Conservation (phyloP, 345 rosid genomes). For the Hibiscus syriacus region DNA sequence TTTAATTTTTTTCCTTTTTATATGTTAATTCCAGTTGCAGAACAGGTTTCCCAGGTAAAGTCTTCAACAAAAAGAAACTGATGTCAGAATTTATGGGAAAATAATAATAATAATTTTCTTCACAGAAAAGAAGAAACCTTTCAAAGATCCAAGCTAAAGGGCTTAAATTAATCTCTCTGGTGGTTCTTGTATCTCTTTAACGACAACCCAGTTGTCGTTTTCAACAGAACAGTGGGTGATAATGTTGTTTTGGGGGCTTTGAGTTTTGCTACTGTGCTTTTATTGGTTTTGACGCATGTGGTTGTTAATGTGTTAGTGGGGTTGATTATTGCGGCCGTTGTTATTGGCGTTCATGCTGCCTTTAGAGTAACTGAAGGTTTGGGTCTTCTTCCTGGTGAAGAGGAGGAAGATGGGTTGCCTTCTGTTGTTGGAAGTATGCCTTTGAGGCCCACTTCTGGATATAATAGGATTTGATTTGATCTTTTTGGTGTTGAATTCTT, state of each 20-base stretch:
- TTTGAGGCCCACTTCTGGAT: slow-evolving; percentile 33
- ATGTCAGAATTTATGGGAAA: neutral
- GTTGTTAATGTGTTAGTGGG: slow-evolving; percentile 67
- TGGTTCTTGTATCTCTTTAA: slow-evolving; percentile 56
- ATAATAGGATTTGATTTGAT: slow-evolving; percentile 38
- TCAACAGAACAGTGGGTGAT: slow-evolving; percentile 25
- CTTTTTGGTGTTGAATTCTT: neutral
- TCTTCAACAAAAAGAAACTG: neutral
- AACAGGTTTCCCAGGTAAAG: neutral
- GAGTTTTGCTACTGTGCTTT: slow-evolving; percentile 53
- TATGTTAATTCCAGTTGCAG: neutral
- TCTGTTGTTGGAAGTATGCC: slow-evolving; percentile 52
- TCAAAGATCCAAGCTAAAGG: neutral
- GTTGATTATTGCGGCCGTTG: slow-evolving; percentile 41
- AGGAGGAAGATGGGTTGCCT: slow-evolving; percentile 54
- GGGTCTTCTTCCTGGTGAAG: slow-evolving; percentile 69
- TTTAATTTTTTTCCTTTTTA: neutral
- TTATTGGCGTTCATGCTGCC: slow-evolving; percentile 60
- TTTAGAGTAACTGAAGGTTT: slow-evolving; percentile 59
- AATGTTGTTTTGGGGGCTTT: slow-evolving; percentile 29
- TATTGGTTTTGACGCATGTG: slow-evolving; percentile 67
- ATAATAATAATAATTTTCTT: too few relatives aligned
- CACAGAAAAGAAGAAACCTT: neutral
- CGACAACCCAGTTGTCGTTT: slow-evolving; percentile 49
- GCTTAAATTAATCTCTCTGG: slow-evolving; percentile 37